Percentiles rank a stretch among this genome's conserved stretches.
Conservation (phyloP, 2,329 filamentous ascomycete species). For the Apiospora phragmitis region DNA sequence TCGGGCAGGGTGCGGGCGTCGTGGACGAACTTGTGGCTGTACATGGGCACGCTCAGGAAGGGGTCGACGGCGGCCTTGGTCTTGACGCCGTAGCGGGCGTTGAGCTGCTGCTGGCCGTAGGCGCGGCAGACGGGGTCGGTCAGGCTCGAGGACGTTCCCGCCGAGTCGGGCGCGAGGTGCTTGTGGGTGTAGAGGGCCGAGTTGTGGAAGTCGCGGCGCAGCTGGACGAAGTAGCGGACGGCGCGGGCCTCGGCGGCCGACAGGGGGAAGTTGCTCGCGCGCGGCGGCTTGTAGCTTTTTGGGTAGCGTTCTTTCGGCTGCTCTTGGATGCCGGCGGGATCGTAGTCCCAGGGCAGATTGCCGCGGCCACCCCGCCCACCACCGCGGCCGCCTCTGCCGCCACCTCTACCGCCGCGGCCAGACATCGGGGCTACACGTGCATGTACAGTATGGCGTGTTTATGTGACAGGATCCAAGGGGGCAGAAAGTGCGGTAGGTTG, state of each 20-base stretch:
- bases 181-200: conserved; percentile 58
- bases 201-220: conserved; percentile 57
- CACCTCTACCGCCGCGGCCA: conserved; percentile 51
- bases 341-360: conserved; percentile 52
- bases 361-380: conserved; percentile 45
- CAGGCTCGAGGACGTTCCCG: conserved; percentile 28
- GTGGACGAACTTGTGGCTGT: conserved; percentile 55
- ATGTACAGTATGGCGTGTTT: conserved; percentile 2
- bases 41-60: conserved; percentile 59
- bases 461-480: background rate
- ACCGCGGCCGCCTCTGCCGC: conserved; percentile 47
- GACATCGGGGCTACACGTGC: conserved; percentile 41
- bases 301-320: conserved; percentile 62
- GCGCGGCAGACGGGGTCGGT: conserved; percentile 41
- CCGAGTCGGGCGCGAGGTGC: conserved; percentile 33
- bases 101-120: conserved; percentile 61
- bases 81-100: conserved; percentile 55
- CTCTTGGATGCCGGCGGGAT: conserved; percentile 50
- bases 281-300: conserved; percentile 47
- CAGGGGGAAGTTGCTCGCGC: conserved; percentile 39
- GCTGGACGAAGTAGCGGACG: conserved; percentile 53
- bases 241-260: conserved; percentile 45
- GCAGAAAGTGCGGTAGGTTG: background rate
- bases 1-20: conserved; percentile 56
- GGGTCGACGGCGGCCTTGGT: conserved; percentile 58